Evolutionary conservation across 495 filamentous ascomycete genomes (phyloP).

Genomic region (Aspergillus avenaceus): DNA sequence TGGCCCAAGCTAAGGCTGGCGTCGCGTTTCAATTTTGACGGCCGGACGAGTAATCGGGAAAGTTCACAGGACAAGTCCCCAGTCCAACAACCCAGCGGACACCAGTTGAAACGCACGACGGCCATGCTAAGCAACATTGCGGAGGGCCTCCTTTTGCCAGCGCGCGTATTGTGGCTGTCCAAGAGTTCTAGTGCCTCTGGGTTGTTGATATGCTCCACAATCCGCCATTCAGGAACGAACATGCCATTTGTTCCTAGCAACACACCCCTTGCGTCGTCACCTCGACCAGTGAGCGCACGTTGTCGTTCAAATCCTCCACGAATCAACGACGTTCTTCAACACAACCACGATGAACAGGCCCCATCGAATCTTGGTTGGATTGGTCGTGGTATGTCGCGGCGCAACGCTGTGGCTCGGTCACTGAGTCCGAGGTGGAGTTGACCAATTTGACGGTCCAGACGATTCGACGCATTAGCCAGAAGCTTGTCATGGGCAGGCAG

Average conservation of each 20-base stretch:
- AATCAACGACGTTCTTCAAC: background rate
- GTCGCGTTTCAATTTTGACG: background rate
- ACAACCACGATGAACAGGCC: background rate
- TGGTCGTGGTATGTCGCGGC: background rate
- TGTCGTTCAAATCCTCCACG: background rate
- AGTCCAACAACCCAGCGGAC: background rate
- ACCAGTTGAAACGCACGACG: background rate
- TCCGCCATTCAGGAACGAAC: background rate
- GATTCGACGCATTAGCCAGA: background rate
- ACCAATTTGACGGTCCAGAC: background rate
- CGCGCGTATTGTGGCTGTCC: background rate
- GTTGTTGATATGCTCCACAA: background rate
- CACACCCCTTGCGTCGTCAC: background rate
- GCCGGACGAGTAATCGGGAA: background rate
- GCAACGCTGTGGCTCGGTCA: background rate
- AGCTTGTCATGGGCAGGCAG: constrained; percentile 1
- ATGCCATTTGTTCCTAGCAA: background rate
- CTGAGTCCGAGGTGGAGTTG: background rate
- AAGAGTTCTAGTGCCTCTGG: background rate
- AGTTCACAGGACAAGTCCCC: background rate
- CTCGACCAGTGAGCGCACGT: background rate
- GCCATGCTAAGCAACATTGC: background rate
- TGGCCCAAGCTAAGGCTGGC: background rate
- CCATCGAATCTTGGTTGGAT: background rate
- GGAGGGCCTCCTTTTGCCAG: background rate